Evolutionary conservation across 2,329 filamentous ascomycete species (phyloP).

Genomic region (Arachnomyces sp.): DNA sequence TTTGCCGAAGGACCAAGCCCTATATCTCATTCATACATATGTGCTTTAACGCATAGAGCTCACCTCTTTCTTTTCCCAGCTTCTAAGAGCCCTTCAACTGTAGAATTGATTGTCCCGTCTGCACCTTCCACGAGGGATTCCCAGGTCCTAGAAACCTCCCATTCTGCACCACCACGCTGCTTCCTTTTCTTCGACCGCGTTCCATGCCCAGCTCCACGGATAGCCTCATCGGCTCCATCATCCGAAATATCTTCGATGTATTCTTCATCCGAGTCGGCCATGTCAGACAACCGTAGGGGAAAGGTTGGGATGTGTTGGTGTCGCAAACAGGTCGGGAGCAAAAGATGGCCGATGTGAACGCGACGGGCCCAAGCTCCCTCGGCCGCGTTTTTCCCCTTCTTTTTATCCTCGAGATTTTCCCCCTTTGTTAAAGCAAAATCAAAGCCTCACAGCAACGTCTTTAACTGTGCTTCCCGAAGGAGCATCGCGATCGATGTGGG

Average conservation of each 20-base stretch:
- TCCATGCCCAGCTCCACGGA: conserved; percentile 20
- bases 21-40: too few species aligned
- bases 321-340: conserved; percentile 2
- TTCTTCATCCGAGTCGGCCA: conserved; percentile 47
- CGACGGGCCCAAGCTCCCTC: background rate
- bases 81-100: conserved; percentile 67
- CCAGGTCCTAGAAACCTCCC: conserved; percentile 45
- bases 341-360: background rate
- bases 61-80: conserved; percentile 71
- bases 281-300: conserved; percentile 9
- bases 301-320: conserved; percentile 5
- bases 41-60: conserved; percentile 9
- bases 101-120: conserved; percentile 67
- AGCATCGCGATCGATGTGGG: too few species aligned
- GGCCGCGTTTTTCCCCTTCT: conserved; percentile 4
- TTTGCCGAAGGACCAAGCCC: background rate
- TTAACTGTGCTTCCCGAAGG: too few species aligned
- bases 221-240: conserved; percentile 31
- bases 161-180: conserved; percentile 33
- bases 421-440: background rate
- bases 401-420: conserved; percentile 1
- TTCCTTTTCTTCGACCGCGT: conserved; percentile 30
- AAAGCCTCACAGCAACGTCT: too few species aligned
- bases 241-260: conserved; percentile 44
- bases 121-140: conserved; percentile 70